These are phyloP conservation scores for Epichloe hybrida DNA, from an alignment of 2,329 filamentous ascomycete genomes.

Conservation along the genomic window DNA sequence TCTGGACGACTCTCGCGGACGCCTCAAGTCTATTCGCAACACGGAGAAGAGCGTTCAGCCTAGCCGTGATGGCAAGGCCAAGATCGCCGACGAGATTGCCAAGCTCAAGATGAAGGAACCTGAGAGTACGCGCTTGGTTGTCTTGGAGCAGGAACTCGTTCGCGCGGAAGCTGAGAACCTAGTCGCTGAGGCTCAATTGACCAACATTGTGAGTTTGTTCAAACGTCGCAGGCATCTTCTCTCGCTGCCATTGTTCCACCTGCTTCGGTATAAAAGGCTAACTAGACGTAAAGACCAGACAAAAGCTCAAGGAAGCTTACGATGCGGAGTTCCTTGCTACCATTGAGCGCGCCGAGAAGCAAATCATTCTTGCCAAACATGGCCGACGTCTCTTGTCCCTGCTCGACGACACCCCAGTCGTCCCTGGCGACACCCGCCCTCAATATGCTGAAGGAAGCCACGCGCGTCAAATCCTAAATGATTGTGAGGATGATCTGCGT, in stretches of 20 bases:
- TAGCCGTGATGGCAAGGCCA: constrained; percentile 71
- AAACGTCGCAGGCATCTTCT: background rate
- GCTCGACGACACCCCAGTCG: constrained; percentile 78
- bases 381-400: constrained; percentile 73
- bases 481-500: constrained; percentile 78
- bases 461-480: constrained; percentile 76
- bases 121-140: constrained; percentile 64
- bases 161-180: constrained; percentile 90
- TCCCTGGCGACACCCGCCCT: constrained; percentile 68
- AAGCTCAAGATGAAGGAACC: constrained; percentile 88
- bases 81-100: constrained; percentile 85
- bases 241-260: background rate
- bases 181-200: constrained; percentile 91
- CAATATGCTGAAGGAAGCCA: constrained; percentile 52
- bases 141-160: constrained; percentile 91
- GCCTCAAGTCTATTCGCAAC: constrained; percentile 87
- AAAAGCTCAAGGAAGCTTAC: constrained; percentile 93
- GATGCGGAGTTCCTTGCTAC: constrained; percentile 77
- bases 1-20: constrained; percentile 68
- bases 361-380: constrained; percentile 85
- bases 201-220: constrained; percentile 65
- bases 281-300: constrained; percentile 81
- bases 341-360: constrained; percentile 94
- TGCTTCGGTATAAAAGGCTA: background rate
- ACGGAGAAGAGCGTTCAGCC: constrained; percentile 94